Evolutionary conservation across 305 asterid genomes (phyloP).

Genomic region (Nicotiana rustica): DNA sequence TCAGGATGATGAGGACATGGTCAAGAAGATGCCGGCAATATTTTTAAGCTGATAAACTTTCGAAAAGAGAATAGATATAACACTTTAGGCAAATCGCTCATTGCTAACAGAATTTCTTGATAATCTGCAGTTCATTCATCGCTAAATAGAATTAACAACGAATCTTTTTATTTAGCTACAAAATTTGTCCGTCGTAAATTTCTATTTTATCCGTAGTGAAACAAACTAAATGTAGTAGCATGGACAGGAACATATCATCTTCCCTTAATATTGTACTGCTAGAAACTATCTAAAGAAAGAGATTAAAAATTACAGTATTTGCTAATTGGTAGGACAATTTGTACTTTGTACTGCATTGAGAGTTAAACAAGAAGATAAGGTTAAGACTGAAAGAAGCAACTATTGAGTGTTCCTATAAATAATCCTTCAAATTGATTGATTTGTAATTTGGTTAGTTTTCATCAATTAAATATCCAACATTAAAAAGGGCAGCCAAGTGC

Average conservation of each 20-base stretch:
- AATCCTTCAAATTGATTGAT: background rate
- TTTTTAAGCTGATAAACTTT: too few species aligned
- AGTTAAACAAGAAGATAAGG: background rate
- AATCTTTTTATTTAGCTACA: too few species aligned
- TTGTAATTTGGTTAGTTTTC: background rate
- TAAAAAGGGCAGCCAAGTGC: too few species aligned
- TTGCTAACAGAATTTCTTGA: too few species aligned
- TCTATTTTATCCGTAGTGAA: too few species aligned
- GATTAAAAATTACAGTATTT: background rate
- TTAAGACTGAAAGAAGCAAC: constrained; percentile 33
- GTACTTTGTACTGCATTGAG: constrained; percentile 22
- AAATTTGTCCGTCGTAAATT: too few species aligned
- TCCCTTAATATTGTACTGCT: background rate
- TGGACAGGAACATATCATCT: background rate
- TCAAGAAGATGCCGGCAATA: too few species aligned
- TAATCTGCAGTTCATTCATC: too few species aligned
- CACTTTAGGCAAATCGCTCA: too few species aligned
- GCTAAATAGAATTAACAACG: too few species aligned
- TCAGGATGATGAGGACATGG: too few species aligned
- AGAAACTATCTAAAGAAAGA: background rate
- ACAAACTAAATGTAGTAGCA: background rate
- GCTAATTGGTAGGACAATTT: background rate
- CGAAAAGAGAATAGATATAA: too few species aligned
- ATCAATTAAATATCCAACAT: background rate
- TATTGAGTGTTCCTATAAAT: background rate